phyloP scores from a whole-genome alignment of 805 yeast genomes.

The Trichomonascus vanleenenianus region DNA sequence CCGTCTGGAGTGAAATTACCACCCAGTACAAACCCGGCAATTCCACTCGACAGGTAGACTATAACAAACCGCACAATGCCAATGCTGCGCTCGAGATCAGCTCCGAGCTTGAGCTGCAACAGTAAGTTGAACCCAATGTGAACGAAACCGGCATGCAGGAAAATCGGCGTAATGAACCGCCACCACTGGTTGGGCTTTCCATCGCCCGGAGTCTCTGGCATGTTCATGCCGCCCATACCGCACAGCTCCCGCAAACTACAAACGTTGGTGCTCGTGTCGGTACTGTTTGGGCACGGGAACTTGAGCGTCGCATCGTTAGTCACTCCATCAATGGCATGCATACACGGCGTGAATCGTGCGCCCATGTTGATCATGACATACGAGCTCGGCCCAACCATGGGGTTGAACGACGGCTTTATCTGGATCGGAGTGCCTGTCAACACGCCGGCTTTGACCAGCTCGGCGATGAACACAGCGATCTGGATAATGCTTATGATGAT shows the following conservation, averaged over 20 bases:
- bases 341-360: conserved; percentile 63
- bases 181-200: conserved; percentile 59
- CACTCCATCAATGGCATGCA: conserved; percentile 44
- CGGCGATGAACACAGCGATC: conserved; percentile 52
- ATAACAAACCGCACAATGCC: conserved; percentile 48
- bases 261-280: conserved; percentile 44
- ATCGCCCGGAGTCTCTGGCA: conserved; percentile 9
- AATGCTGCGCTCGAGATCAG: conserved; percentile 47
- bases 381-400: conserved; percentile 71
- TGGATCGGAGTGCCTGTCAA: conserved; percentile 60
- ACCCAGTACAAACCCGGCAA: conserved; percentile 60
- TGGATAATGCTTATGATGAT: conserved; percentile 29
- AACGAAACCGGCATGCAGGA: conserved; percentile 65
- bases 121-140: conserved; percentile 59
- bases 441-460: conserved; percentile 46
- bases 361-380: conserved; percentile 62
- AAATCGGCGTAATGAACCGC: conserved; percentile 60
- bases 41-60: conserved; percentile 54
- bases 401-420: conserved; percentile 65
- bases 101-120: conserved; percentile 54
- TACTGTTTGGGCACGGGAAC: conserved; percentile 68
- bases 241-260: conserved; percentile 54
- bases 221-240: conserved; percentile 44
- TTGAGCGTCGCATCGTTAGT: conserved; percentile 39
- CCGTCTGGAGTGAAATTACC: conserved; percentile 64